A percentile compares a stretch with the other conserved stretches of the same genome.
phyloP scores from a whole-genome alignment of 768 basidiomycete genomes.

The Boletus fagicola region DNA sequence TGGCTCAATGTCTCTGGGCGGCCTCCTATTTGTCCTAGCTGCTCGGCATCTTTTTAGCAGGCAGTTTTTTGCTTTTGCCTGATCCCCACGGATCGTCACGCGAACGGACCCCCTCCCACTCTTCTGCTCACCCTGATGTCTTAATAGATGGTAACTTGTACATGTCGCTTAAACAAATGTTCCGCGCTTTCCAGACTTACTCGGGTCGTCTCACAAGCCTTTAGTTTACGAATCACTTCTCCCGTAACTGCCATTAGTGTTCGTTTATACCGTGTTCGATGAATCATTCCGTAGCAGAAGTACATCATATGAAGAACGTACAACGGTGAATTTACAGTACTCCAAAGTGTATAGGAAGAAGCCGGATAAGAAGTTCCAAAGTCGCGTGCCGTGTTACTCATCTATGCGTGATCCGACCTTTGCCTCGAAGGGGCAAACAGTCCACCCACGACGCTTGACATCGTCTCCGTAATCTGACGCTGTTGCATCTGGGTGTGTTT shows the following conservation, averaged over 20 bases:
- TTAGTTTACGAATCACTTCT: neutral
- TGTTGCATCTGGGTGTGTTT: conserved; percentile 75
- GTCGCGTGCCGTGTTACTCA: neutral
- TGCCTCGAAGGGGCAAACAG: conserved; percentile 50
- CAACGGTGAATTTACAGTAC: neutral
- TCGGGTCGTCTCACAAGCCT: neutral
- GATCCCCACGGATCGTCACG: neutral
- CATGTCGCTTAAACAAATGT: neutral
- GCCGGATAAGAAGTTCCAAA: neutral
- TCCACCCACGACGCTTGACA: conserved; percentile 80
- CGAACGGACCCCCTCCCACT: no score
- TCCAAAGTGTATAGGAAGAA: neutral
- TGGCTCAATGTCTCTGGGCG: conserved; percentile 26
- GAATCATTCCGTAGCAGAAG: neutral
- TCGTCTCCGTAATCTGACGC: conserved; percentile 73
- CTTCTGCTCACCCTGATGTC: no score
- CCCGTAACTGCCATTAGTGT: neutral
- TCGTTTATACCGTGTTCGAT: neutral
- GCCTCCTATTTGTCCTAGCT: conserved; percentile 20
- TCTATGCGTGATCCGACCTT: conserved; percentile 28
- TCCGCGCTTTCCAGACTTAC: neutral
- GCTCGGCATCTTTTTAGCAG: conserved; percentile 7
- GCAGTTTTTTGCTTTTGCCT: conserved; percentile 15
- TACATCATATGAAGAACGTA: neutral
- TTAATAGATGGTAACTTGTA: neutral